Base-by-base conservation (phyloP, 768 basidiomycete genomes). In the Daedaleopsis sinensis region DNA sequence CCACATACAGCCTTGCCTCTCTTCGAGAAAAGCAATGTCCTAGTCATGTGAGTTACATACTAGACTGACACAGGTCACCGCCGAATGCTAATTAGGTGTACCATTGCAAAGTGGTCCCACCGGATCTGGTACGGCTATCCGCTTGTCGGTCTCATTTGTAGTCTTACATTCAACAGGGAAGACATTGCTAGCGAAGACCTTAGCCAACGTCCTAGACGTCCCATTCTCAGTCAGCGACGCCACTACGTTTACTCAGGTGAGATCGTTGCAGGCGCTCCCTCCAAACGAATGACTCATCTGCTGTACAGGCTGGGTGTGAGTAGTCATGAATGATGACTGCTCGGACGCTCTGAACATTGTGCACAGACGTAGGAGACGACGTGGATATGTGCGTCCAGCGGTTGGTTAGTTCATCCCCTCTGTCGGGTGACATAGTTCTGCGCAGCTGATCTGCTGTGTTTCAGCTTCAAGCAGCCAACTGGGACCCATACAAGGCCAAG, bases 21-120 rank as follows among this genome's bases (percentile, higher is more conserved):
- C 24, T 92, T 96, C 55, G 96, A 98, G 80, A 98, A 98, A 81
- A 95, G 93, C 68, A 98, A 98, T 71, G 93, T 98, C 3, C 77
- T 98, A 46, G 88, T 98, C 60, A 83, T 98, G 94, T 95, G 71
- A 67, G 83, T 75, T 38, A 48, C 39, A 24, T 1, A 13, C 16
- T 5, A 6, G 32, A 35, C 15, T 10, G n/a, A 8, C 13, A 38
- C 5, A 16, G 18, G 19, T 18, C 15, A 18, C 27, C 12, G 19
- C 21, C 21, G 24, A 56, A 19, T 24, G 23, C 39, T 13, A 1
- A 52, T 32, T 23, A 16, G 38, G 18, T 52, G 56, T 4, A 42
- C 49, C 90, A 18, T 46, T 21, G 5, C 50, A 1, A 19, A 63
- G 91, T 68, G 93, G 93, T 37, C 93, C 93, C 18, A 94, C 93